phyloP scores from a whole-genome alignment of 768 basidiomycete species.

The Gymnopilus dilepis region DNA sequence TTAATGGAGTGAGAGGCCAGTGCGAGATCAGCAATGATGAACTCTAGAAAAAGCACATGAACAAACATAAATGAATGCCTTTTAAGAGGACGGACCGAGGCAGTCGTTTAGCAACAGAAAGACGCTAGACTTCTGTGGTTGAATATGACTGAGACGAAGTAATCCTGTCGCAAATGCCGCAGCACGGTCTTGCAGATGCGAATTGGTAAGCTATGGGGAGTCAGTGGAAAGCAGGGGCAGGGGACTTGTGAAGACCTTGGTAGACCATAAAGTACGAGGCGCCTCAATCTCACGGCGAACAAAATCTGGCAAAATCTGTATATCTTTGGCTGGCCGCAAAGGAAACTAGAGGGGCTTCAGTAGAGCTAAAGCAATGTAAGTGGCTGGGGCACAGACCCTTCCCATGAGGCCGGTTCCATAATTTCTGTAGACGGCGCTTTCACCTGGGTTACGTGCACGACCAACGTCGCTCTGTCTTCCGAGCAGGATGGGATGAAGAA shows the following conservation, averaged over 20 bases:
- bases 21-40: slow-evolving; percentile 79
- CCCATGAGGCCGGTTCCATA: slow-evolving; percentile 87
- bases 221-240: neutral
- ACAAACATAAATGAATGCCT: neutral
- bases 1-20: slow-evolving; percentile 72
- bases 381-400: slow-evolving; percentile 55
- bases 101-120: slow-evolving; percentile 81
- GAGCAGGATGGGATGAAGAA: slow-evolving; percentile 93
- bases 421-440: slow-evolving; percentile 90
- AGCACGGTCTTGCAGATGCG: slow-evolving; percentile 70
- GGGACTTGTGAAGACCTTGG: slow-evolving; percentile 53
- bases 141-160: slow-evolving; percentile 56
- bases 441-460: slow-evolving; percentile 76
- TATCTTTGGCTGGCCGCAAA: slow-evolving; percentile 71
- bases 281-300: slow-evolving; percentile 69
- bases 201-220: slow-evolving; percentile 69
- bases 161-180: slow-evolving; percentile 78
- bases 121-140: slow-evolving; percentile 66
- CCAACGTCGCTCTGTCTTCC: slow-evolving; percentile 92
- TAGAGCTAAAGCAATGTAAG: slow-evolving; percentile 17
- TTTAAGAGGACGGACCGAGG: slow-evolving; percentile 55
- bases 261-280: slow-evolving; percentile 79
- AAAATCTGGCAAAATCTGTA: slow-evolving; percentile 68
- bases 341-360: slow-evolving; percentile 60
- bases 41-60: slow-evolving; percentile 52